phyloP scores from a whole-genome alignment of 306 rosid species.

The Acacia confusa region DNA sequence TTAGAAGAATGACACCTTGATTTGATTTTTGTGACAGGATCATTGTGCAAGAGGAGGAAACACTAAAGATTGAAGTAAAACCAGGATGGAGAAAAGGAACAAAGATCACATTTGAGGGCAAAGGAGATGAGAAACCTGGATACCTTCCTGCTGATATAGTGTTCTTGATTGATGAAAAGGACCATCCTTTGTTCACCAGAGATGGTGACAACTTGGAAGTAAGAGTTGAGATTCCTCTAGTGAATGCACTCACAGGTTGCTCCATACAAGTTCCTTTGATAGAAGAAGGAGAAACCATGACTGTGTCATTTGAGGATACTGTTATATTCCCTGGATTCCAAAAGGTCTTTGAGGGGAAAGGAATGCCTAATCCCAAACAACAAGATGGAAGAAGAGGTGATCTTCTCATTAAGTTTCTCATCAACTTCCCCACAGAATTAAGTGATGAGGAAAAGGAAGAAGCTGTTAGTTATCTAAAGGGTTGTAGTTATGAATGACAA shows the following conservation, averaged over 20 bases:
- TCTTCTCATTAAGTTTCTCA: conserved; percentile 63
- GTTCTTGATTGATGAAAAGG: conserved; percentile 67
- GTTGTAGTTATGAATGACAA: conserved; percentile 42
- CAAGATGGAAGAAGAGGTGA: conserved; percentile 60
- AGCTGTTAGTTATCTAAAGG: conserved; percentile 58
- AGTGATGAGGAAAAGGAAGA: conserved; percentile 58
- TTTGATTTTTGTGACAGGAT: conserved; percentile 49
- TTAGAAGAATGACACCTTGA: conserved; percentile 15
- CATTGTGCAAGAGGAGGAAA: conserved; percentile 66
- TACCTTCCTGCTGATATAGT: conserved; percentile 81
- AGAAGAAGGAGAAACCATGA: conserved; percentile 78
- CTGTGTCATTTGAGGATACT: conserved; percentile 55
- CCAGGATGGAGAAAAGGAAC: conserved; percentile 96
- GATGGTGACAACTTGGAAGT: conserved; percentile 74
- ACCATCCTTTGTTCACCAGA: conserved; percentile 62
- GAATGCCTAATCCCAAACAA: conserved; percentile 66
- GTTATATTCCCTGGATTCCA: conserved; percentile 70
- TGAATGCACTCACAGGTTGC: conserved; percentile 78
- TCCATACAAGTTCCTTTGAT: conserved; percentile 69
- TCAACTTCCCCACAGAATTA: conserved; percentile 61
- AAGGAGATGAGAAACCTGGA: conserved; percentile 93
- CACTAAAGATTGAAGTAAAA: conserved; percentile 61
- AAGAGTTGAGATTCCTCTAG: conserved; percentile 66
- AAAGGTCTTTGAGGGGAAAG: conserved; percentile 71
- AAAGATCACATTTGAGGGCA: conserved; percentile 78